Evolutionary conservation across 306 rosid genomes (phyloP), one percentile per base, ranked within the genome.

Genomic region (Citrullus mucosospermus): DNA sequence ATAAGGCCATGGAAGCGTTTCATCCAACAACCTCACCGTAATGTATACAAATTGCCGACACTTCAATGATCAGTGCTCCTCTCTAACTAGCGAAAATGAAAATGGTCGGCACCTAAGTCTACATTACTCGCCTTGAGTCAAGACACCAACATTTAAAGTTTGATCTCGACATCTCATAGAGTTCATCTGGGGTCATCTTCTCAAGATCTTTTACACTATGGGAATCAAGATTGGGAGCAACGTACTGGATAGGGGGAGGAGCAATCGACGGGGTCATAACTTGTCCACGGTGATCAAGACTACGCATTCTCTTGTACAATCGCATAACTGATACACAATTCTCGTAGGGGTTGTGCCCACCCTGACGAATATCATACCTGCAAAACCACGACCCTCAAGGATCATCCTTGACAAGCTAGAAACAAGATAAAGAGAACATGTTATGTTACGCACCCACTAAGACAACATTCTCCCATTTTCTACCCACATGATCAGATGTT

Each of bases 141-240:
- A 87, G 85, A 84, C 98, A 93, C 98, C 98, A 93, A 71, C 98
- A 93, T 80, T 41, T 85, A 46, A 88, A 91, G 78, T 86, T 89
- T 46, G 93, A 77, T 74, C 30, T 83, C 12, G 97, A 93, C 54
- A 87, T 48, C 78, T 85, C 89, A 80, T 81, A 90, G 12, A 93
- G 95, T 82, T 86, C 87, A 73, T 89, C 87, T 2, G 89, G 87
- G 12, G 93, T 83, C 87, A 82, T 87, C 78, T 87, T 81, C 75
- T 84, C 90, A 25, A 88, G 78, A 57, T 90, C 88, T 79, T 84
- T 80, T 56, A 89, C 83, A 57, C 22, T 78, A 84, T 83, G 77
- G 15, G 78, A 59, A 78, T 85, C 86, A n/a, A 81, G 75, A 82
- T 13, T n/a, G 69, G 44, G 67, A 2, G 44, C 1, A 15, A 51